A percentile compares a stretch with the other conserved stretches of the same genome.
phyloP scores from a whole-genome alignment of 192 early-diverging fungal species.

The Dissophora ornata region DNA sequence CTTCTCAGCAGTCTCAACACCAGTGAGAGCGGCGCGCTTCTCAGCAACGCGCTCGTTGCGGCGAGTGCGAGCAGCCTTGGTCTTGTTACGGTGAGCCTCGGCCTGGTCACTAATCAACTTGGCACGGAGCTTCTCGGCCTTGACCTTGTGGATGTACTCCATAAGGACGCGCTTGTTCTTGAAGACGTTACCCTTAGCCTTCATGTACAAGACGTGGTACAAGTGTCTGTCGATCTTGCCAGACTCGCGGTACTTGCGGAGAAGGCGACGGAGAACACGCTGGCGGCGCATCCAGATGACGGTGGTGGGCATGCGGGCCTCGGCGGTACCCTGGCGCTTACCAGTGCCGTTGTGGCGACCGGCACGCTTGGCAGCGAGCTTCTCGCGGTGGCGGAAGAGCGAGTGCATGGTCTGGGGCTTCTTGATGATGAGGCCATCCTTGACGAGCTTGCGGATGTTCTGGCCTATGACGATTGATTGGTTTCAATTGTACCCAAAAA shows the following conservation, averaged over 20 bases:
- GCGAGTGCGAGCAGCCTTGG: constrained; percentile 95
- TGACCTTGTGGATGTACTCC: constrained; percentile 99
- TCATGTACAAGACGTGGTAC: constrained; percentile 96
- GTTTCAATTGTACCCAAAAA: too few species aligned
- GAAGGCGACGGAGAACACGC: constrained; percentile 94
- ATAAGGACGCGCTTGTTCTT: constrained; percentile 99
- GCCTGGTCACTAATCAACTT: constrained; percentile 96
- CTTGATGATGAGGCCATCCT: constrained; percentile 96
- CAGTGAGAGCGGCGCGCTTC: constrained; percentile 88
- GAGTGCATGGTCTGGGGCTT: constrained; percentile 91
- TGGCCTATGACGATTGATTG: constrained; percentile 82
- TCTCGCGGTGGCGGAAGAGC: constrained; percentile 93
- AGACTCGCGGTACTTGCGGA: constrained; percentile 97
- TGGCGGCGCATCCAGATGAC: constrained; percentile 98
- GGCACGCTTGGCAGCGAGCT: constrained; percentile 92
- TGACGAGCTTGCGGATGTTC: constrained; percentile 97
- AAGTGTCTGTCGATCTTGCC: constrained; percentile 99
- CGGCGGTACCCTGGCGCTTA: constrained; percentile 94
- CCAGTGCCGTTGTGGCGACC: constrained; percentile 96
- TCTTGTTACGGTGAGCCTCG: constrained; percentile 96
- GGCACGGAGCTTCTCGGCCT: constrained; percentile 96
- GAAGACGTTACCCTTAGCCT: constrained; percentile 99
- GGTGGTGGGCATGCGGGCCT: constrained; percentile 95
- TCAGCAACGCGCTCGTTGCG: constrained; percentile 85
- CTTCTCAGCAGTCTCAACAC: constrained; percentile 41